Percentiles rank a stretch among this genome's conserved stretches.
These are phyloP conservation scores for Ascocoryne sarcoides DNA, from an alignment of 2,329 filamentous ascomycete genomes.

Conservation along the genomic window DNA sequence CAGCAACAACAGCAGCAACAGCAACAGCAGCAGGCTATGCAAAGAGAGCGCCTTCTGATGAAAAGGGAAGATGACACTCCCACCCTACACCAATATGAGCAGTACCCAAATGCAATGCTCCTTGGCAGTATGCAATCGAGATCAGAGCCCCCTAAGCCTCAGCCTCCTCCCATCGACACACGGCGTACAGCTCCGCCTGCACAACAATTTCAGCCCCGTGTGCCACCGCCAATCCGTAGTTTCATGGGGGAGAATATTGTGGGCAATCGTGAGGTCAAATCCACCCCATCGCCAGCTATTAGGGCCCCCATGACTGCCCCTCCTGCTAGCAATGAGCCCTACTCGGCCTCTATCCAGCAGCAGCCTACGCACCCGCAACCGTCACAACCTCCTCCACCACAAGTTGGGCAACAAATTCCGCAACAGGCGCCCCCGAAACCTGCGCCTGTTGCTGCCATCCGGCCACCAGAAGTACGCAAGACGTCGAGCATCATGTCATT, in stretches of 20 bases:
- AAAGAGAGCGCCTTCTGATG: constrained; percentile 14
- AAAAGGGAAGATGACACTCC: constrained; percentile 27
- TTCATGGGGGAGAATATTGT: constrained; percentile 20
- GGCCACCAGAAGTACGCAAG: constrained; percentile 44
- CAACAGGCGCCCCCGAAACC: constrained; percentile 11
- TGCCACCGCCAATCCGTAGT: constrained; percentile 17
- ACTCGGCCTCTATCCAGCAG: constrained; percentile 11
- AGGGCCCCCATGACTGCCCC: constrained; percentile 22
- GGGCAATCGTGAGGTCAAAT: constrained; percentile 16
- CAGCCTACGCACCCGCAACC: not conserved
- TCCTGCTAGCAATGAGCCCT: constrained; percentile 19
- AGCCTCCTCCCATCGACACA: not conserved
- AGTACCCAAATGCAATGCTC: constrained; percentile 21
- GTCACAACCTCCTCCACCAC: constrained; percentile 10
- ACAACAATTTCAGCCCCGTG: not conserved
- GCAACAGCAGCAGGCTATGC: constrained; percentile 4
- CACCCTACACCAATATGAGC: constrained; percentile 30
- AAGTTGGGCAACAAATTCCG: constrained; percentile 8
- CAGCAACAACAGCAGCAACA: constrained; percentile 8
- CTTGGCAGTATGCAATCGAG: constrained; percentile 17
- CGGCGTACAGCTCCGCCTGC: not conserved
- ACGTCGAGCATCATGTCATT: constrained; percentile 55
- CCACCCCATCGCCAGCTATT: constrained; percentile 20
- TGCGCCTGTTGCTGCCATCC: constrained; percentile 33
- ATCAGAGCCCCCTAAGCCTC: constrained; percentile 15